phyloP scores from a whole-genome alignment of 1,139 yeast species.

The Sugiyamaella xylanicola region DNA sequence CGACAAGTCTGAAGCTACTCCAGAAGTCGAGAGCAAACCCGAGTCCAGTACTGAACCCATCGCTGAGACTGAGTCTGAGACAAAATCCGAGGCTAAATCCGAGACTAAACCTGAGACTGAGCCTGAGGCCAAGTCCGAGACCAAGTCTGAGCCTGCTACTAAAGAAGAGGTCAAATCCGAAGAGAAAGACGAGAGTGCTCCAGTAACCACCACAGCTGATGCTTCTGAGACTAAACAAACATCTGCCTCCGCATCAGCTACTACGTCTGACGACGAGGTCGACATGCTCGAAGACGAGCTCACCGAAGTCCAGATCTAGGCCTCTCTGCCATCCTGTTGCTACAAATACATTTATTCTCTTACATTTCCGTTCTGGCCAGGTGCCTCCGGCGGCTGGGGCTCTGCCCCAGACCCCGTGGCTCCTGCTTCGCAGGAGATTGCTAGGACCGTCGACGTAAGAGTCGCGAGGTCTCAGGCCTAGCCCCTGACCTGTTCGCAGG shows the following conservation, averaged over 20 bases:
- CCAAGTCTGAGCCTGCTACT: neutral
- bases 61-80: neutral
- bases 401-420: neutral
- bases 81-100: conserved; percentile 3
- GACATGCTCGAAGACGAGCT: conserved; percentile 31
- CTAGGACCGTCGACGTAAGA: too few relatives aligned
- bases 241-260: conserved; percentile 13
- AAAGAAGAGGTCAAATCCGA: too few relatives aligned
- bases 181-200: too few relatives aligned
- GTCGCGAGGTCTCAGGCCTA: too few relatives aligned
- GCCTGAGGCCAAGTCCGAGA: conserved; percentile 8
- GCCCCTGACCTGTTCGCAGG: too few relatives aligned
- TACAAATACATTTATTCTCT: conserved; percentile 5
- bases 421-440: neutral
- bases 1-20: neutral
- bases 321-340: neutral
- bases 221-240: conserved; percentile 6
- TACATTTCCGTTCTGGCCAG: conserved; percentile 15
- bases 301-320: conserved; percentile 31
- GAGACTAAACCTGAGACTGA: neutral
- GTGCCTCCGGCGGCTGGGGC: conserved; percentile 15
- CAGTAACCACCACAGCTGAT: neutral
- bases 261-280: conserved; percentile 30
- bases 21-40: neutral
- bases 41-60: too few relatives aligned